Conservation (phyloP, 495 filamentous ascomycete genomes). For the Aspergillus taichungensis region DNA sequence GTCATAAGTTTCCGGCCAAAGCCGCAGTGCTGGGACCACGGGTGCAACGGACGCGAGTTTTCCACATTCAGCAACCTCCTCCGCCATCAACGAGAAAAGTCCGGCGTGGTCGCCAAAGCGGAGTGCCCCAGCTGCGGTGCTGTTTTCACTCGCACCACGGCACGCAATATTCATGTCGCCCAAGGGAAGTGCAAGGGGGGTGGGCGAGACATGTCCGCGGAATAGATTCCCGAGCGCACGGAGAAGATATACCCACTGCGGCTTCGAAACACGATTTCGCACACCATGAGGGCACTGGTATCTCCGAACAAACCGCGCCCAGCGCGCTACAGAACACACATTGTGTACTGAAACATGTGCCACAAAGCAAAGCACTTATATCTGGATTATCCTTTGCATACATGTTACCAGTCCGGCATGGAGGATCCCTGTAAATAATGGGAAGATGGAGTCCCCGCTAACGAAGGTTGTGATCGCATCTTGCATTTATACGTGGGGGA, state of each 20-base stretch:
- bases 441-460: too few relatives aligned
- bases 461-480: too few relatives aligned
- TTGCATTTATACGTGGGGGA: too few relatives aligned
- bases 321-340: too few relatives aligned
- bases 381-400: too few relatives aligned
- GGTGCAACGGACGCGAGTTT: constrained; percentile 88
- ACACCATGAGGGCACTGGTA: too few relatives aligned
- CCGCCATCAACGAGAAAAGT: constrained; percentile 89
- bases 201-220: constrained; percentile 20
- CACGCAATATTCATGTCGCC: constrained; percentile 76
- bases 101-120: constrained; percentile 77
- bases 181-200: constrained; percentile 79
- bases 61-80: constrained; percentile 93
- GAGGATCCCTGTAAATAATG: too few relatives aligned
- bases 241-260: not conserved
- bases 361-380: too few relatives aligned
- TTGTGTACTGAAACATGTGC: too few relatives aligned
- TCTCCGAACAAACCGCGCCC: too few relatives aligned
- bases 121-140: constrained; percentile 81
- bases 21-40: constrained; percentile 93
- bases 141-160: constrained; percentile 86
- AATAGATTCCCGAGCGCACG: constrained; percentile 7
- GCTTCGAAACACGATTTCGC: too few relatives aligned
- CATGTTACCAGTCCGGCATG: too few relatives aligned
- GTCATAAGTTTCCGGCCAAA: constrained; percentile 70